Percentiles rank a stretch among this genome's conserved stretches.
These are phyloP conservation scores for Xylariaceae sp. DNA, from an alignment of 2,329 filamentous ascomycete species.

Conservation along the genomic window DNA sequence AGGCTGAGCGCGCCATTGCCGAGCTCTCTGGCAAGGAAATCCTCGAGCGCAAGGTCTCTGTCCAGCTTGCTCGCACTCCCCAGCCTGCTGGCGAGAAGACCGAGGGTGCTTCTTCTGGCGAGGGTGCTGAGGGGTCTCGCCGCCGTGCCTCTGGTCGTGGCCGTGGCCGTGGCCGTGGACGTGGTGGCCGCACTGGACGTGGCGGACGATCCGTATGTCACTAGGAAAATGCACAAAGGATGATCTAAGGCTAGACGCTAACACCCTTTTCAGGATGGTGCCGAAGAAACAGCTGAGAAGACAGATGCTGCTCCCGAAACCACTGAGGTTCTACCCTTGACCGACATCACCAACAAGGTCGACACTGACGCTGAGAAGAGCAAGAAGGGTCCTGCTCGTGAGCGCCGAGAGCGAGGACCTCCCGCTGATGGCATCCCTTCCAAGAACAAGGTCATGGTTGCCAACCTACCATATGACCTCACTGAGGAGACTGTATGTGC, in stretches of 20 bases:
- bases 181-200: conserved; percentile 64
- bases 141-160: conserved; percentile 61
- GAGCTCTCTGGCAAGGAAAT: conserved; percentile 98
- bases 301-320: conserved; percentile 43
- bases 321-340: conserved; percentile 52
- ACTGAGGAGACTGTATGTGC: conserved; percentile 85
- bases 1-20: conserved; percentile 91
- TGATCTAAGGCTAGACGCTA: conserved; percentile 7
- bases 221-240: conserved; percentile 14
- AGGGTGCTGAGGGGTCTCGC: conserved; percentile 66
- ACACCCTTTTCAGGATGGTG: conserved; percentile 48
- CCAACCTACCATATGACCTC: conserved; percentile 97
- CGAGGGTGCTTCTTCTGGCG: conserved; percentile 67
- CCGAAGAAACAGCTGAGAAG: conserved; percentile 45
- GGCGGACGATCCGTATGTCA: conserved; percentile 50
- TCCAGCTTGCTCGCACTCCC: conserved; percentile 96
- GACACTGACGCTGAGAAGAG: conserved; percentile 34
- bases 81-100: conserved; percentile 76
- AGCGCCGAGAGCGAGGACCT: conserved; percentile 80
- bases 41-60: conserved; percentile 96
- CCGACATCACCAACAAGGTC: conserved; percentile 54
- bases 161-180: conserved; percentile 62
- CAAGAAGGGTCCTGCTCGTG: conserved; percentile 52
- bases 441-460: conserved; percentile 99
- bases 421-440: conserved; percentile 96